Evolutionary conservation across 148 eudicot species (phyloP), one percentile per base, ranked within the genome.

Genomic region (Vaccinium darrowii): DNA sequence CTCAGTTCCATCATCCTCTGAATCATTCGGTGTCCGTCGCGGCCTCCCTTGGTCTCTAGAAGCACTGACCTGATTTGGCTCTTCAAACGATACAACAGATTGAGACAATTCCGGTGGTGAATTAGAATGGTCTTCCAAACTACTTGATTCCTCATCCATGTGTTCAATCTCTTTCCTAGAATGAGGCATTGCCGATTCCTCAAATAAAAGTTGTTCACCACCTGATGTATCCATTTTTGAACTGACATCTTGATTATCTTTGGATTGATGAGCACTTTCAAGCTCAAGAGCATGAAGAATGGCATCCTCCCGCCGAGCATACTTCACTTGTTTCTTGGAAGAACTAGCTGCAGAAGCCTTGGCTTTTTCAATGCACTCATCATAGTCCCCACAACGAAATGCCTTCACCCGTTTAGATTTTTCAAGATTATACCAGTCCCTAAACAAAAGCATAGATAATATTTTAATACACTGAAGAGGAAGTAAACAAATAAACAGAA

Each of bases 1-100:
- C 90, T 93, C 98, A 33, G 85, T 88, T 76, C 94, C 97, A 83
- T 96, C 97, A 89, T 96, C 99, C 81, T 96, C 98, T 23, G 98
- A 96, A 78, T 96, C 97, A 87, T 93, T 91, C 43, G 94, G 94
- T 78, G 92, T 91, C 84, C 82, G 90, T 58, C 89, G 83, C 82
- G 84, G 88, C 83, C 72, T 90, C 50, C 88, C 89, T 77, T 89
- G 90, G 78, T 87, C 90, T 84, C 90, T 85, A 58, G 82, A 33
- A 60, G 80, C 86, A 50, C 80, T 62, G 1, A 79, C 79, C 77
- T 84, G 91, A 79, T 90, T 87, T 60, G 89, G 87, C 80, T 85
- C 93, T 90, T 92, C 94, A 88, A 88, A 89, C 39, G 92, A 92
- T 54, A 91, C 88, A 80, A 91, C 90, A n/a, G 95, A 94, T 63